These are phyloP conservation scores for Glycine tomentella DNA, from an alignment of 306 rosid species.

Conservation along the genomic window DNA sequence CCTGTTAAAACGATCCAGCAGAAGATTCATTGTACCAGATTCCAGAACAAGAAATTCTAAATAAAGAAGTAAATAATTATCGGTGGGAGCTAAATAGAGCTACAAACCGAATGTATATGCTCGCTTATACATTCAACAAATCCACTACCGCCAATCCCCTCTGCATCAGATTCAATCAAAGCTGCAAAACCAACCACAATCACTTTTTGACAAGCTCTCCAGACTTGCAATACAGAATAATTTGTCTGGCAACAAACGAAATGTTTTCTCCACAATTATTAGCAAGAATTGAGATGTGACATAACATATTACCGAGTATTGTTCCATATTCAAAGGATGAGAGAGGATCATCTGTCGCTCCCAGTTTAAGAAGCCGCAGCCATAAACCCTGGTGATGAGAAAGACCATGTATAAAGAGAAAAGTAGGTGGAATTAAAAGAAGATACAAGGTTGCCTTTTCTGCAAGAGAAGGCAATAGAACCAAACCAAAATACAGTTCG, in stretches of 20 bases:
- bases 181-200: constrained; percentile 71
- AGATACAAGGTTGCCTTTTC: constrained; percentile 13
- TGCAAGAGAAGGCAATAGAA: background rate
- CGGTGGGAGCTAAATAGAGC: constrained; percentile 41
- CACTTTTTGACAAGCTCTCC: constrained; percentile 42
- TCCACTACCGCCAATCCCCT: constrained; percentile 99
- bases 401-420: constrained; percentile 22
- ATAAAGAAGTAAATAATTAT: constrained; percentile 10
- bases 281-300: constrained; percentile 45
- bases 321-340: constrained; percentile 99
- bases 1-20: constrained; percentile 63
- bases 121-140: constrained; percentile 97
- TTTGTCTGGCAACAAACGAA: constrained; percentile 42
- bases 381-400: constrained; percentile 81
- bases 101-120: constrained; percentile 92
- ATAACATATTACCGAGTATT: constrained; percentile 75
- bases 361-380: constrained; percentile 95
- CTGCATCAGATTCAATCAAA: constrained; percentile 98
- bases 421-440: background rate
- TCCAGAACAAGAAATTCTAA: constrained; percentile 25
- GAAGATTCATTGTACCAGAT: constrained; percentile 41
- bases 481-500: background rate
- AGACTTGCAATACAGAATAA: constrained; percentile 38
- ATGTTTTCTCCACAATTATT: background rate
- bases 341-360: constrained; percentile 97